These are phyloP conservation scores for Pestalotiopsis sp. DNA, from an alignment of 2,329 filamentous ascomycete genomes.

Conservation along the genomic window DNA sequence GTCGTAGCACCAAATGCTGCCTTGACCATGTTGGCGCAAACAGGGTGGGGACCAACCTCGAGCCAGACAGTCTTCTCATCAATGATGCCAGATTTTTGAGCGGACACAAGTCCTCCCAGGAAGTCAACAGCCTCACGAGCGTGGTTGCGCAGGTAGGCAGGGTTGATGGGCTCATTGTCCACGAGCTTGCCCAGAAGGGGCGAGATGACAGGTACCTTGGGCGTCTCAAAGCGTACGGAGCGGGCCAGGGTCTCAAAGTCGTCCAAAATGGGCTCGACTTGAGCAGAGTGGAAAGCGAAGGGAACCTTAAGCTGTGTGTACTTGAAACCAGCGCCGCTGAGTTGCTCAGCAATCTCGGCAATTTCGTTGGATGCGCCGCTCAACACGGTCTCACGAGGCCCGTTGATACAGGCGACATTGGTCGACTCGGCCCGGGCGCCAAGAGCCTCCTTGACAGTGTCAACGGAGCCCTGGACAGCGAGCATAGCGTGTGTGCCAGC, in stretches of 20 bases:
- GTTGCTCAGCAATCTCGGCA: constrained; percentile 36
- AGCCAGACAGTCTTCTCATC: constrained; percentile 71
- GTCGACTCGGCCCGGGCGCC: constrained; percentile 40
- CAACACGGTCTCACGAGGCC: constrained; percentile 75
- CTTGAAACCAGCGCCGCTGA: constrained; percentile 58
- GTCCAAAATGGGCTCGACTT: constrained; percentile 65
- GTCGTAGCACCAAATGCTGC: constrained; percentile 58
- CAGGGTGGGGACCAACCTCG: constrained; percentile 75
- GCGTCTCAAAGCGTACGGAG: constrained; percentile 56
- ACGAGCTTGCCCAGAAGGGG: constrained; percentile 66
- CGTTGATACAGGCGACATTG: constrained; percentile 74
- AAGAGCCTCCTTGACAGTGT: constrained; percentile 56
- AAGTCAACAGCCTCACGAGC: constrained; percentile 73
- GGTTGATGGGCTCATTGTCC: constrained; percentile 57
- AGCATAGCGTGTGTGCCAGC: constrained; percentile 66
- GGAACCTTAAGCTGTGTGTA: constrained; percentile 65
- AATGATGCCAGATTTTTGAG: constrained; percentile 59
- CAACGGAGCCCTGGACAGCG: constrained; percentile 48
- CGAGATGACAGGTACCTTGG: constrained; percentile 66
- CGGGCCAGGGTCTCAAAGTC: constrained; percentile 59
- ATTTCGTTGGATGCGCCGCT: constrained; percentile 50
- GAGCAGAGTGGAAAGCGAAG: constrained; percentile 68
- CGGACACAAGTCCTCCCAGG: constrained; percentile 60
- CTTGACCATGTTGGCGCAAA: constrained; percentile 71
- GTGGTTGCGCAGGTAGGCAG: constrained; percentile 66